Percentiles rank a stretch among this genome's conserved stretches.
These are phyloP conservation scores for Colletotrichum lupini DNA, from an alignment of 2,329 filamentous ascomycete genomes.

Conservation along the genomic window DNA sequence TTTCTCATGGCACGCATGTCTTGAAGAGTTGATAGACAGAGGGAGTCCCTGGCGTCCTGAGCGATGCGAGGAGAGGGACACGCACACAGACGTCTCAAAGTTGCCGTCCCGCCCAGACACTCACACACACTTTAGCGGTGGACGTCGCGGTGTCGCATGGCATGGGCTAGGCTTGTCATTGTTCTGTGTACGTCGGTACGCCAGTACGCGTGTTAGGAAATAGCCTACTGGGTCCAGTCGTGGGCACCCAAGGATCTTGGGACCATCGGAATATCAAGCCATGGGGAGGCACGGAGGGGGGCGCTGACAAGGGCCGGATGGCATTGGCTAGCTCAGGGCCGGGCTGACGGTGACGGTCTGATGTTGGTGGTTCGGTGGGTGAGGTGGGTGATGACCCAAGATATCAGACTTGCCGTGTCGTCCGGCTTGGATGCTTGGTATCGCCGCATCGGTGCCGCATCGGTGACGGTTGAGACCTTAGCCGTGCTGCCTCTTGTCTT, in stretches of 20 bases:
- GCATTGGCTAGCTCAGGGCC: background rate
- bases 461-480: background rate
- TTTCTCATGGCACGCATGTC: background rate
- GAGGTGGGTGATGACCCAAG: background rate
- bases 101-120: background rate
- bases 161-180: background rate
- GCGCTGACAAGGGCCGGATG: background rate
- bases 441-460: conserved; percentile 1
- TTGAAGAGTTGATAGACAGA: background rate
- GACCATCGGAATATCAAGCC: background rate
- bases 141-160: background rate
- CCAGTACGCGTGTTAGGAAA: background rate
- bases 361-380: background rate
- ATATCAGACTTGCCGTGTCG: conserved; percentile 8
- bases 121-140: background rate
- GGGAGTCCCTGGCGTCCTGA: background rate
- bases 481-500: background rate
- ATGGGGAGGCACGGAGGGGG: background rate
- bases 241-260: background rate
- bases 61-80: background rate
- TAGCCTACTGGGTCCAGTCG: conserved; percentile 12
- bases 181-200: background rate
- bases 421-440: conserved; percentile 19
- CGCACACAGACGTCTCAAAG: conserved; percentile 1
- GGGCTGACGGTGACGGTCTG: background rate